phyloP scores from a whole-genome alignment of 495 filamentous ascomycete species.

The Penicillium psychrofluorescens region DNA sequence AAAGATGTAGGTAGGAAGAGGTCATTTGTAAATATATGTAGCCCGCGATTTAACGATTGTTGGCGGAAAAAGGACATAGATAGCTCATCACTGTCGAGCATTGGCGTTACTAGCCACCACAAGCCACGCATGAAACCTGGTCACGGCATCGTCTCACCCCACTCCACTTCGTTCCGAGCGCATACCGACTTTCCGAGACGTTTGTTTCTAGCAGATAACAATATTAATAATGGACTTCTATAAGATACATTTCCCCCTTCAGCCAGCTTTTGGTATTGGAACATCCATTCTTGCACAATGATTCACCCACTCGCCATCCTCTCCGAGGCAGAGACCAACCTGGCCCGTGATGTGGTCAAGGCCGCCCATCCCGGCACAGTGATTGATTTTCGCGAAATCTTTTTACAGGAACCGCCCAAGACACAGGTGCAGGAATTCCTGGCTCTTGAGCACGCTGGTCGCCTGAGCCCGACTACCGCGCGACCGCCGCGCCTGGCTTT shows the following conservation, averaged over 20 bases:
- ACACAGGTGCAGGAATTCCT: constrained; percentile 39
- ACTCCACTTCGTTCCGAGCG: no score
- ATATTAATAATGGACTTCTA: not conserved
- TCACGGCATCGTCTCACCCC: no score
- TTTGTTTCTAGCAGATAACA: not conserved
- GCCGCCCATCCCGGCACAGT: constrained; percentile 32
- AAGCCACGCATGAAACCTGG: no score
- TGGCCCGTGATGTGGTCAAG: constrained; percentile 40
- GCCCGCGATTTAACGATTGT: no score
- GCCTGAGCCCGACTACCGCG: constrained; percentile 36
- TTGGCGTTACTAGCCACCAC: no score
- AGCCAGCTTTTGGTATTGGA: not conserved
- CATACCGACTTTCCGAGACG: no score
- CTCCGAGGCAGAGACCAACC: constrained; percentile 38
- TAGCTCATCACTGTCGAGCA: no score
- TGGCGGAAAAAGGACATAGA: no score
- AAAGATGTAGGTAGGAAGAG: no score
- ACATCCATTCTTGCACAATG: constrained; percentile 9
- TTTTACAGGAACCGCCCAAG: constrained; percentile 45
- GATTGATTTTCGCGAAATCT: constrained; percentile 47
- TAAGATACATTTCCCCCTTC: not conserved
- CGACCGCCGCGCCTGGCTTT: constrained; percentile 53
- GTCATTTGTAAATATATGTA: no score
- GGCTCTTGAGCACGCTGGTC: constrained; percentile 42
- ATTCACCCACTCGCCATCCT: constrained; percentile 41